Percentiles rank a stretch among this genome's conserved stretches.
Evolutionary conservation across 139 green algal species (phyloP).

Genomic region (Chlorella sp.): DNA sequence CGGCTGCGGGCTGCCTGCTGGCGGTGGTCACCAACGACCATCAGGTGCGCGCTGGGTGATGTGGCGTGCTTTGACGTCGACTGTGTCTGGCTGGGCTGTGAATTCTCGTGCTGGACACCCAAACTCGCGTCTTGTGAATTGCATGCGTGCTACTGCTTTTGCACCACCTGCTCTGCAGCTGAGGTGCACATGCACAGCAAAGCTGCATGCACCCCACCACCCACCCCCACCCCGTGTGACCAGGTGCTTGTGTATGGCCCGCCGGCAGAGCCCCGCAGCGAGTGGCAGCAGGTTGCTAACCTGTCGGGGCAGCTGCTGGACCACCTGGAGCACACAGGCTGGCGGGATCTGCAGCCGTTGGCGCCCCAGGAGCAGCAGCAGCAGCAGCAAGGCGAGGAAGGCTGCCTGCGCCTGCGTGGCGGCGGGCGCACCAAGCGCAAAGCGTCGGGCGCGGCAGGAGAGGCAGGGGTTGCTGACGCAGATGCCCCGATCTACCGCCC

Average conservation of each 20-base stretch:
- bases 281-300: constrained; percentile 46
- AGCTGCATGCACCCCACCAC: too few species aligned
- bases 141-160: too few species aligned
- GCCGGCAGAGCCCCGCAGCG: constrained; percentile 12
- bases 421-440: constrained; percentile 12
- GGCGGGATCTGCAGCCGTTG: constrained; percentile 11
- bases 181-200: too few species aligned
- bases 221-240: background rate
- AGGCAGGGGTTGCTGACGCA: background rate
- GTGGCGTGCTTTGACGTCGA: background rate
- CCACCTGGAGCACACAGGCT: constrained; percentile 30
- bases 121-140: too few species aligned
- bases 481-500: background rate
- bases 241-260: constrained; percentile 59
- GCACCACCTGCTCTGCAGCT: too few species aligned
- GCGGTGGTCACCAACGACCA: constrained; percentile 47
- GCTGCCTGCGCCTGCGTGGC: constrained; percentile 15
- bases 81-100: too few species aligned
- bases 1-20: constrained; percentile 50
- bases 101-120: too few species aligned
- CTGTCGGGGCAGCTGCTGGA: constrained; percentile 40
- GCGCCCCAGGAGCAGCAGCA: background rate
- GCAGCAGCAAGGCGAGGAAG: background rate
- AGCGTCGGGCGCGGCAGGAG: background rate
- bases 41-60: constrained; percentile 20